Conservation (phyloP, 495 filamentous ascomycete species). For the Evernia prunastri region DNA sequence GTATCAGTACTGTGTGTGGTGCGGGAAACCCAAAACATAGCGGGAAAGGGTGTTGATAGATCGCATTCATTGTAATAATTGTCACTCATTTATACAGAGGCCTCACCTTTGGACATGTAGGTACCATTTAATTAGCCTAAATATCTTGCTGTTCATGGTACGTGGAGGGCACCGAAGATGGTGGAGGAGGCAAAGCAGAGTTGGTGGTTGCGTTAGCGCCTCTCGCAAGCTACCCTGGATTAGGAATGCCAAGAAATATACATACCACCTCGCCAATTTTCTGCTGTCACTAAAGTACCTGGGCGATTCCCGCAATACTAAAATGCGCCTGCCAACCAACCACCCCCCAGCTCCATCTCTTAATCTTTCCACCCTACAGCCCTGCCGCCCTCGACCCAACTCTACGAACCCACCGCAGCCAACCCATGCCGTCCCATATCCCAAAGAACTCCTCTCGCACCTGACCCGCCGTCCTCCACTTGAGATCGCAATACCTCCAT, state of each 20-base stretch:
- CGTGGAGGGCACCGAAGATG: neutral
- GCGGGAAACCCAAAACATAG: neutral
- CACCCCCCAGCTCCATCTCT: too few species aligned
- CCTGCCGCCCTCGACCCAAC: too few species aligned
- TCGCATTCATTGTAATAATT: neutral
- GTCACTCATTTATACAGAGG: neutral
- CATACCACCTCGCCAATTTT: too few species aligned
- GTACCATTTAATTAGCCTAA: neutral
- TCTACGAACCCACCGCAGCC: too few species aligned
- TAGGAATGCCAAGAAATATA: neutral
- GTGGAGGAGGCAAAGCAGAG: conserved; percentile 2
- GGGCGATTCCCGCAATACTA: too few species aligned
- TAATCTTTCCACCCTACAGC: too few species aligned
- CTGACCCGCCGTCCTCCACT: too few species aligned
- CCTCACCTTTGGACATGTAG: neutral
- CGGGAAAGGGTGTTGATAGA: neutral
- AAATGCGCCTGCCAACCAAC: too few species aligned
- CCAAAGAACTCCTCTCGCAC: too few species aligned
- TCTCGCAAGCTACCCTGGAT: neutral
- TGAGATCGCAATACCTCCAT: too few species aligned
- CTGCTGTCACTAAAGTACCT: too few species aligned
- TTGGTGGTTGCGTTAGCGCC: neutral
- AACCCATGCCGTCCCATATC: too few species aligned
- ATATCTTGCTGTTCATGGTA: neutral
- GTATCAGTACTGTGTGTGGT: neutral